phyloP scores from a whole-genome alignment of 2,329 filamentous ascomycete genomes.

The Thyridium curvatum region DNA sequence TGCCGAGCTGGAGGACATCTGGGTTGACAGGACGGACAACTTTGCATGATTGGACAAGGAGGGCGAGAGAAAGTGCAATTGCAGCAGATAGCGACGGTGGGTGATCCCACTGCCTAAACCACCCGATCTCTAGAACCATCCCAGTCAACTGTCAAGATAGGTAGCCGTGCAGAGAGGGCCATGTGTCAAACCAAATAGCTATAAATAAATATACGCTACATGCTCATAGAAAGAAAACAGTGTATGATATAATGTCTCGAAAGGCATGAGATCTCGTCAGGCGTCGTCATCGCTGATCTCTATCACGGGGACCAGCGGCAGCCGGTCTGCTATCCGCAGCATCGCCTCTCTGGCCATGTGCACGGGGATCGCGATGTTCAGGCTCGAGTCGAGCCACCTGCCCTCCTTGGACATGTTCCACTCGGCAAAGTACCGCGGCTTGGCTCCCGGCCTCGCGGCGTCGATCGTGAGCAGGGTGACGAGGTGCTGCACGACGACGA shows the following conservation, averaged over 20 bases:
- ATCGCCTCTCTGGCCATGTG: constrained; percentile 20
- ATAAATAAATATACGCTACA: too few relatives aligned
- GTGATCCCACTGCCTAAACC: too few relatives aligned
- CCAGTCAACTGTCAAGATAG: too few relatives aligned
- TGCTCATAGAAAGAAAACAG: too few relatives aligned
- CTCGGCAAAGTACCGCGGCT: constrained; percentile 21
- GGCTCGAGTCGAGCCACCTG: constrained; percentile 26
- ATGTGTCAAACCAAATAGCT: too few relatives aligned
- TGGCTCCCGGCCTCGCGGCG: constrained; percentile 12
- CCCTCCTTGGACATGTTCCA: constrained; percentile 22
- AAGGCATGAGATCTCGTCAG: background rate
- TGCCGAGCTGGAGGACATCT: constrained; percentile 92
- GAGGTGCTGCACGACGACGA: constrained; percentile 47
- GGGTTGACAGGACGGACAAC: constrained; percentile 88
- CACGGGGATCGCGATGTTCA: constrained; percentile 26
- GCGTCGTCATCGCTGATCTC: constrained; percentile 8
- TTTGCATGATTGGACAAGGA: too few relatives aligned
- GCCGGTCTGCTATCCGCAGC: constrained; percentile 6
- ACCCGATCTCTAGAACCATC: too few relatives aligned
- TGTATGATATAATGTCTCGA: background rate
- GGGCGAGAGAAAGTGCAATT: too few relatives aligned
- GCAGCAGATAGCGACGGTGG: too few relatives aligned
- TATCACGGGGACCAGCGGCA: constrained; percentile 4
- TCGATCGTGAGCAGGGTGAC: constrained; percentile 38
- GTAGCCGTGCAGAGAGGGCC: too few relatives aligned